Base-by-base conservation (phyloP, 2,329 filamentous ascomycete species). In the Fusarium sp. region DNA sequence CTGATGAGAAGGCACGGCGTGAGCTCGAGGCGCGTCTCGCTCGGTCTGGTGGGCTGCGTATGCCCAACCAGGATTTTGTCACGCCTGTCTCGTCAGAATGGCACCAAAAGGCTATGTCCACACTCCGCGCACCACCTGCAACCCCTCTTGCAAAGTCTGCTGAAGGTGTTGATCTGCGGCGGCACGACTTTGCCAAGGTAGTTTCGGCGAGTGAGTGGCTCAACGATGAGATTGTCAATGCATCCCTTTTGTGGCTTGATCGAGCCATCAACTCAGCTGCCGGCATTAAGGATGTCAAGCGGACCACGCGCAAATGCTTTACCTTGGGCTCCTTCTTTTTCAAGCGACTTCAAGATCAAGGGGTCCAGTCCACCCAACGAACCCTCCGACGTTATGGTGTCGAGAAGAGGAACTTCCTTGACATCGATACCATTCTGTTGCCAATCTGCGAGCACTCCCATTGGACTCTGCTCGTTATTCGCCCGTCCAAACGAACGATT, bases 161-260 rank as follows among this genome's bases (percentile, higher is more conserved):
- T 9, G 85, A 87, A 65, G 84, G 85, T 3, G 82, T 82, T 4
- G 81, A 85, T 14, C 79, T 92, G 18, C 73, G 74, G 30, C 76
- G 74, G 9, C 86, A 88, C 55, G 90, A 93, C 74, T 90, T 93
- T 72, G 82, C 80, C n/a, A 90, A 85, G 48, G 79, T 94, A 10
- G 82, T 90, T 18, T 82, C 82, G 20, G 77, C 81, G 11, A 83
- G 79, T 1, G 83, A 83, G 28, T 95, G 92, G 92, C 84, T 95
- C 9, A 94, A 94, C 68, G 92, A 94, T 76, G 90, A 92, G 71
- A 87, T 92, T 53, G 87, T 95, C 72, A 92, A 93, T 72, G 87
- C 87, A 16, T 87, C 88, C 49, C 83, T 93, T 27, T 79, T 85
- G 28, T 86, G 88, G 74, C 80, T 93, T 16, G 88, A 89, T 49